Conservation (phyloP, 345 rosid species). For the Populus ilicifolia region DNA sequence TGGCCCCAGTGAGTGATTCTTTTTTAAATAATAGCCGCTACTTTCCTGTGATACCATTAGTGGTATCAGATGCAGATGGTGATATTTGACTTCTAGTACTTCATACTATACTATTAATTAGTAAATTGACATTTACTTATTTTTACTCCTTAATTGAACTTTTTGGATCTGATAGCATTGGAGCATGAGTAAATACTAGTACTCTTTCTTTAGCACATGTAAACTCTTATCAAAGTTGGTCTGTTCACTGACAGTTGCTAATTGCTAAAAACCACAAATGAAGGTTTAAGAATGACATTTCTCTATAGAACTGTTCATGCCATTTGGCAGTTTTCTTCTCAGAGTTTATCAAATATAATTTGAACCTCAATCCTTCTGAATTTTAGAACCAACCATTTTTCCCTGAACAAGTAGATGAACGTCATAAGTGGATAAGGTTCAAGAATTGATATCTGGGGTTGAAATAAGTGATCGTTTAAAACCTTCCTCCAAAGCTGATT, state of each 20-base stretch:
- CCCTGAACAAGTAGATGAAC: not conserved
- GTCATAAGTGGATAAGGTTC: not conserved
- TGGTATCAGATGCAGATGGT: not conserved
- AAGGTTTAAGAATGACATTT: not conserved
- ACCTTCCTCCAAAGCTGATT: not conserved
- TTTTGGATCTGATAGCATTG: not conserved
- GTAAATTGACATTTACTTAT: too few relatives aligned
- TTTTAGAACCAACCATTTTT: not conserved
- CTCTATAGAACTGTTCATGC: not conserved
- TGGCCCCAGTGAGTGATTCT: conserved; percentile 54
- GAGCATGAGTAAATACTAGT: not conserved
- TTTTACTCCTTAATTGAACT: not conserved
- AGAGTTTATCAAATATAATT: too few relatives aligned
- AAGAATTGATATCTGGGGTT: not conserved
- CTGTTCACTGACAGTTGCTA: not conserved
- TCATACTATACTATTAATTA: not conserved
- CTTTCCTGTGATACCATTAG: not conserved
- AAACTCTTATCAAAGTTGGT: not conserved
- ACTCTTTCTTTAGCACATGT: not conserved
- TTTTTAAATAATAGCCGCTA: not conserved
- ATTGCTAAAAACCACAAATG: not conserved
- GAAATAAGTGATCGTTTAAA: not conserved
- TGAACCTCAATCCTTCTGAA: not conserved
- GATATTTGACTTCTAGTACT: not conserved
- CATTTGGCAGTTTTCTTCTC: not conserved